Evolutionary conservation across 192 early-diverging fungal genomes (phyloP).

Genomic region (Gryganskiella cystojenkinii): DNA sequence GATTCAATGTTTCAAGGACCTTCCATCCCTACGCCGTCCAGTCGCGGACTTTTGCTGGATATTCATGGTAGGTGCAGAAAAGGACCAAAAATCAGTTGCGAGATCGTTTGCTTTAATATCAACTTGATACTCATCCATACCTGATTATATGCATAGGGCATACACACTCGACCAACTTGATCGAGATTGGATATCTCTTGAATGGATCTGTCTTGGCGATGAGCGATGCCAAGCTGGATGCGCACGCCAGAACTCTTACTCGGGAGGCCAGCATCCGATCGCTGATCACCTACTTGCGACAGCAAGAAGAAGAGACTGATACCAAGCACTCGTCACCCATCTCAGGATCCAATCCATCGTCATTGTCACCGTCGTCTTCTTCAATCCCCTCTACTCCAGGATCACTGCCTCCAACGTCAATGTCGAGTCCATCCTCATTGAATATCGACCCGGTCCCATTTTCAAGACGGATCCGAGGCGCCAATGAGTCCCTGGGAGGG

Average conservation of each 20-base stretch:
- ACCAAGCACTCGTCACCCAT: not conserved
- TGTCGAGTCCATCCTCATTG: not conserved
- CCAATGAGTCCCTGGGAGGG: constrained; percentile 32
- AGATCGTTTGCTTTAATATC: not conserved
- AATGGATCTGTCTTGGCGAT: constrained; percentile 7
- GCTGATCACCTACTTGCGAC: not conserved
- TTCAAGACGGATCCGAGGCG: constrained; percentile 16
- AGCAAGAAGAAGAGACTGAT: not conserved
- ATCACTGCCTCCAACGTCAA: not conserved
- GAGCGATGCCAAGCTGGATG: constrained; percentile 17
- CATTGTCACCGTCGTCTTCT: not conserved
- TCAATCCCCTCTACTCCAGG: not conserved
- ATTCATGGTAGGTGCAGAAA: constrained; percentile 36
- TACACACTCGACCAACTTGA: constrained; percentile 31
- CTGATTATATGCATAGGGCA: constrained; percentile 10
- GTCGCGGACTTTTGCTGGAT: constrained; percentile 35
- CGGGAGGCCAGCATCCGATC: constrained; percentile 24
- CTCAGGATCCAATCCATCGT: not conserved
- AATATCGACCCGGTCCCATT: not conserved
- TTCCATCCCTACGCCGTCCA: too few relatives aligned
- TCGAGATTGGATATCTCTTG: constrained; percentile 43
- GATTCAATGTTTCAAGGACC: too few relatives aligned
- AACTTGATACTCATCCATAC: too few relatives aligned
- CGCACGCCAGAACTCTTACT: not conserved
- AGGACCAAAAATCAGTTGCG: not conserved